These are phyloP conservation scores for Bruguiera hainesii DNA, from an alignment of 441 rosid genomes.

Conservation along the genomic window DNA sequence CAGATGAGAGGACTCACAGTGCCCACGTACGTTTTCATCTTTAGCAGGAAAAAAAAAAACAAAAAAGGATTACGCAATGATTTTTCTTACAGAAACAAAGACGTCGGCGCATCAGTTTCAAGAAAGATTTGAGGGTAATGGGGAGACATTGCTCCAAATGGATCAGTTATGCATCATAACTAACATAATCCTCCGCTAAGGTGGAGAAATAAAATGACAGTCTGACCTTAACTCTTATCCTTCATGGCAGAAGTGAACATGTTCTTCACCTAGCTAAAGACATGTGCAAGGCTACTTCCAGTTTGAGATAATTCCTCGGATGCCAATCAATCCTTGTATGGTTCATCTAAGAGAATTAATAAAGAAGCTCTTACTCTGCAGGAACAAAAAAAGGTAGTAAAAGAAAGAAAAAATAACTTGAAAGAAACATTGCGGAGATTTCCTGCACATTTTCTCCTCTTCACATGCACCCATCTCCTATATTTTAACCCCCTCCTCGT, in stretches of 20 bases:
- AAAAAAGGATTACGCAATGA: background rate
- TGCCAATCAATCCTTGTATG: too few relatives aligned
- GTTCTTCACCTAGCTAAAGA: too few relatives aligned
- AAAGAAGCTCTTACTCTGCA: too few relatives aligned
- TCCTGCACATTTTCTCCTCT: too few relatives aligned
- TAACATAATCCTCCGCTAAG: background rate
- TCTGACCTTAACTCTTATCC: too few relatives aligned
- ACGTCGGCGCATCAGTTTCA: slow-evolving; percentile 4
- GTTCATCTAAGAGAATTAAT: too few relatives aligned
- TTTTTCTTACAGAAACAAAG: slow-evolving; percentile 3
- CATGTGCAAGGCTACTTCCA: too few relatives aligned
- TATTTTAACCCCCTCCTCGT: too few relatives aligned
- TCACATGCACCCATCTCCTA: too few relatives aligned
- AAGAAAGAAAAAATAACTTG: slow-evolving; percentile 11
- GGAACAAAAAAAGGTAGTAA: too few relatives aligned
- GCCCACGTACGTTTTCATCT: background rate
- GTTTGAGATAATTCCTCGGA: too few relatives aligned
- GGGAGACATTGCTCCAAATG: background rate
- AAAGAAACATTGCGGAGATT: background rate
- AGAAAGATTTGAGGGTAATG: background rate
- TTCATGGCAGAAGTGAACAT: too few relatives aligned
- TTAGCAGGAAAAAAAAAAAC: background rate
- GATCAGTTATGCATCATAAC: background rate
- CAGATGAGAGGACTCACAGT: background rate
- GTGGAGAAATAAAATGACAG: background rate